Percentiles rank a stretch among this genome's conserved stretches.
phyloP scores from a whole-genome alignment of 176 grass and related monocot species.

The Triticum aestivum region DNA sequence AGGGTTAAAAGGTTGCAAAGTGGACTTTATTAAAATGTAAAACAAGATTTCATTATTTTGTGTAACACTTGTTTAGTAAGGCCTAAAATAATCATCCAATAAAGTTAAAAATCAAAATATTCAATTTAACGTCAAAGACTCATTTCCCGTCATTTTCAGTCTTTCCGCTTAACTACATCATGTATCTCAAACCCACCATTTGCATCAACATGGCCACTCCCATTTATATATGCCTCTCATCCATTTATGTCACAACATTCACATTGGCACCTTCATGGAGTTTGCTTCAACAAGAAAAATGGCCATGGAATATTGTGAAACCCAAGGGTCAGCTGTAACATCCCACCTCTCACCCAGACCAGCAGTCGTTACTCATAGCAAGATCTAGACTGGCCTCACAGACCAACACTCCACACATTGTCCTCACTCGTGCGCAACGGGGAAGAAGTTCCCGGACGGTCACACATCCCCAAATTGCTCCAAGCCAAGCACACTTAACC shows the following conservation, averaged over 20 bases:
- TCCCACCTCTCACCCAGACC: no score
- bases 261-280: background rate
- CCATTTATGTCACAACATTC: background rate
- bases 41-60: background rate
- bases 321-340: background rate
- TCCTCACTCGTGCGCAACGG: no score
- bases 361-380: no score
- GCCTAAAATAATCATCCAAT: constrained; percentile 1
- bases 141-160: background rate
- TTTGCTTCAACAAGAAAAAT: constrained; percentile 1
- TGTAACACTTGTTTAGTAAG: background rate
- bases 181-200: background rate
- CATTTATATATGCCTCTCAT: background rate
- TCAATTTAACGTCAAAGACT: background rate
- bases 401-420: no score
- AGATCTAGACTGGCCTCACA: no score
- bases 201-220: background rate
- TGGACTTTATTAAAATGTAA: background rate
- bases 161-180: background rate
- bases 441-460: no score
- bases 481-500: no score
- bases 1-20: background rate
- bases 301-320: background rate
- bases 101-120: background rate
- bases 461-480: no score